A percentile compares a stretch with the other conserved stretches of the same genome.
Evolutionary conservation across 805 yeast species (phyloP).

Genomic region (Pichia deserticola): DNA sequence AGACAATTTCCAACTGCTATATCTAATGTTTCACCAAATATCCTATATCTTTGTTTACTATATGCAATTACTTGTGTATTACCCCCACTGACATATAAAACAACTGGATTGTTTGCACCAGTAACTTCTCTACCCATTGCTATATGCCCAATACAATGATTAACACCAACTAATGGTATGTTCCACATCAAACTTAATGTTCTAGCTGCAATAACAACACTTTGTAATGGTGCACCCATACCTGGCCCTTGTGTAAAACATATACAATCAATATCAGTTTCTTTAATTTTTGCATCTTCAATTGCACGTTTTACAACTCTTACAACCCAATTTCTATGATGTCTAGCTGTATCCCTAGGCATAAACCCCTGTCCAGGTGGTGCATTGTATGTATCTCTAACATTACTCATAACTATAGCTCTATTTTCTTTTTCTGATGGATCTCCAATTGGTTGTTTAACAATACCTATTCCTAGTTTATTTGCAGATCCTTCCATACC

Average conservation of each 20-base stretch:
- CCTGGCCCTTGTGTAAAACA: slow-evolving; percentile 99
- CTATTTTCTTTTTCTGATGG: slow-evolving; percentile 46
- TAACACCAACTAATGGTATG: slow-evolving; percentile 86
- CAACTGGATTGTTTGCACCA: slow-evolving; percentile 96
- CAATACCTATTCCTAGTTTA: slow-evolving; percentile 89
- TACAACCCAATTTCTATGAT: slow-evolving; percentile 92
- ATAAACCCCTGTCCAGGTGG: slow-evolving; percentile 98
- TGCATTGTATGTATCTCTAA: slow-evolving; percentile 89
- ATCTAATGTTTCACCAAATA: slow-evolving; percentile 98
- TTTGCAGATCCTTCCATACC: slow-evolving; percentile 98
- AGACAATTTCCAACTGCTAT: slow-evolving; percentile 97
- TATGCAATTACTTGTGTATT: slow-evolving; percentile 98
- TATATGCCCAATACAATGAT: slow-evolving; percentile 96
- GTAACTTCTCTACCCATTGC: slow-evolving; percentile 99
- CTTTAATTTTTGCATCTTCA: slow-evolving; percentile 45
- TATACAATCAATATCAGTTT: slow-evolving; percentile 59
- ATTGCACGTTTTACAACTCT: slow-evolving; percentile 64
- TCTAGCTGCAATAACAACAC: slow-evolving; percentile 89
- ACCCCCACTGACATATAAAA: slow-evolving; percentile 95
- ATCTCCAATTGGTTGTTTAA: slow-evolving; percentile 59
- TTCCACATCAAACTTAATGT: slow-evolving; percentile 74
- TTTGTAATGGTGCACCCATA: slow-evolving; percentile 97
- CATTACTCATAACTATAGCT: slow-evolving; percentile 72
- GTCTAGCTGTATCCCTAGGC: slow-evolving; percentile 95
- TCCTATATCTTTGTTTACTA: slow-evolving; percentile 85